Base-by-base conservation (phyloP, 1,139 yeast species). In the Candida albicans region DNA sequence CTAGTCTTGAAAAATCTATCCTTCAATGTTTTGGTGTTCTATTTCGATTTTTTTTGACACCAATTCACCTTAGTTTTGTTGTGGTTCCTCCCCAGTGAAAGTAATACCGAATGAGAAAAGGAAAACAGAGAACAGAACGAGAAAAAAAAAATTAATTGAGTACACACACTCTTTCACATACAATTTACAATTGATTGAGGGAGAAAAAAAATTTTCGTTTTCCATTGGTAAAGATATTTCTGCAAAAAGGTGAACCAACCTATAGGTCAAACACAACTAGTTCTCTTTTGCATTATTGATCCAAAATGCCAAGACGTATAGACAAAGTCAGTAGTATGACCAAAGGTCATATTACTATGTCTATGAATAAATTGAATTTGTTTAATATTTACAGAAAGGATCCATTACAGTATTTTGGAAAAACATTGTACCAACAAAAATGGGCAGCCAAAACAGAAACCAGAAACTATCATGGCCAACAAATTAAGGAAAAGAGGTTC, bases 391-490 rank as follows among this genome's bases (percentile, higher is more conserved):
- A 81, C 68, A 85, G 84, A 64, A 84, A 86, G 57, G 77, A 81
- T 33, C 71, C 72, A 41, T 68, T 77, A 28, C 73, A 69, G 45
- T 79, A 73, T 58, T 56, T 73, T 46, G 77, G 81, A 8, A 80
- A 78, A 58, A 79, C 90, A 12, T 68, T 88, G 46, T 93, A 77
- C 68, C 96, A 90, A 67, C 96, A 91, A 65, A 89, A 90, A 68
- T 93, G 96, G 91, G 69, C 76, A 8, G 85, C 97, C 43, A 93
- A 95, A 64, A 85, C 84, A 59, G 97, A 90, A 61, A 84, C 98
- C 4, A 80, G 99, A 68, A 86, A 95, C 1, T 93, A 93, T 64
- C 99, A 93, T 62, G 99, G 99, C 54, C 98, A 93, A 59, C 91
- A 87, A 61, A 67, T 93, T 46, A 86, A 95, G 0, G 99, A 93